Evolutionary conservation across 345 rosid species (phyloP).

Genomic region (Arabidopsis thaliana): DNA sequence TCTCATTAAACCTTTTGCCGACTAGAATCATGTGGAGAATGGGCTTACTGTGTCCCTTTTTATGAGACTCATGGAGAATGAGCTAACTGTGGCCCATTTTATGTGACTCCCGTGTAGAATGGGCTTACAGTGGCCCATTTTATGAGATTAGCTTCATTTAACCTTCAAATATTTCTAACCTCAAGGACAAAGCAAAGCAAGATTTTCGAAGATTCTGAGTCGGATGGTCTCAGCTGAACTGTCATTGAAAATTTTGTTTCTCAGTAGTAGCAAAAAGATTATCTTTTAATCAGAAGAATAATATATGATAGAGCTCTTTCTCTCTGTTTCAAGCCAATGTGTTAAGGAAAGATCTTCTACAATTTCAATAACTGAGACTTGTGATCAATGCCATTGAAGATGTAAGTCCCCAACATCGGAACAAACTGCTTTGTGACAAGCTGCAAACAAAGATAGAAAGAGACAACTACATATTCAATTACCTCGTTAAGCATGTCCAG

Average conservation of each 20-base stretch:
- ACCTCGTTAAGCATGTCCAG: background rate
- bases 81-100: too few species aligned
- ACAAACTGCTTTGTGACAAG: conserved; percentile 91
- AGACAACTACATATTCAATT: background rate
- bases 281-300: background rate
- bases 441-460: conserved; percentile 48
- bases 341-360: conserved; percentile 39
- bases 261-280: background rate
- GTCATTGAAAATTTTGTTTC: background rate
- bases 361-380: conserved; percentile 75
- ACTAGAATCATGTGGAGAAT: conserved; percentile 10
- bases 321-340: conserved; percentile 30
- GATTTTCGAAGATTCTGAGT: background rate
- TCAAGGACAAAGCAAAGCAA: conserved; percentile 1
- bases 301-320: conserved; percentile 11
- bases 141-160: conserved; percentile 3
- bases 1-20: conserved; percentile 7
- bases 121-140: too few species aligned
- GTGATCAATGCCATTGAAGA: conserved; percentile 97
- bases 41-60: conserved; percentile 33
- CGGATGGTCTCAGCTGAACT: background rate
- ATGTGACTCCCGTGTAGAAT: background rate
- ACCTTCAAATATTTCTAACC: background rate
- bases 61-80: background rate
- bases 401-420: conserved; percentile 83